Evolutionary conservation across 2,329 filamentous ascomycete species (phyloP).

Genomic region (Sporothrix luriei): DNA sequence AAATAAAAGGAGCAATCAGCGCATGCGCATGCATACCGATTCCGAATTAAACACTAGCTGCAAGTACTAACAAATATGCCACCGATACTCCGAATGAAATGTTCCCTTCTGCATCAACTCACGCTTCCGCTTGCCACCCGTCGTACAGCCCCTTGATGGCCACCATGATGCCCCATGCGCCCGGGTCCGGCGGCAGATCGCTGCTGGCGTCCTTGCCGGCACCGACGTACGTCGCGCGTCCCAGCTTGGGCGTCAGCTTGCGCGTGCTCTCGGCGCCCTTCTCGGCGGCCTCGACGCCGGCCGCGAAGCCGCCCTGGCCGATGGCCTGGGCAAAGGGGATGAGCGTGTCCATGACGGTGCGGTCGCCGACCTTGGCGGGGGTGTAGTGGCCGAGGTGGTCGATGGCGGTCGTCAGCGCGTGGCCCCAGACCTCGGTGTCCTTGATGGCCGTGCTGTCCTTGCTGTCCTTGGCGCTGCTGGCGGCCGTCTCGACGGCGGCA

Average conservation of each 20-base stretch:
- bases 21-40: neutral
- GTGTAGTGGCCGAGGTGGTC: conserved; percentile 56
- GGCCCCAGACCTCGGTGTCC: conserved; percentile 47
- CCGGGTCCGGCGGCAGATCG: conserved; percentile 66
- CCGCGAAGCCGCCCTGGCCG: conserved; percentile 53
- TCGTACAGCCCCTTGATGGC: conserved; percentile 49
- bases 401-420: conserved; percentile 49
- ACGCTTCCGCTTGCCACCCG: conserved; percentile 29
- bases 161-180: conserved; percentile 69
- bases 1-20: neutral
- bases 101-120: neutral
- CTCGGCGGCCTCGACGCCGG: conserved; percentile 61
- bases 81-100: conserved; percentile 5
- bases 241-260: conserved; percentile 65
- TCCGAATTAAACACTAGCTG: neutral
- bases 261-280: conserved; percentile 65
- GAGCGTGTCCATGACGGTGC: conserved; percentile 61
- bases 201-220: conserved; percentile 52
- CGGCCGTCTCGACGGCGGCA: conserved; percentile 43
- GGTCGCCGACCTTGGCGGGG: conserved; percentile 57
- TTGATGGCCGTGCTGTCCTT: too few relatives aligned
- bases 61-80: neutral
- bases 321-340: conserved; percentile 57
- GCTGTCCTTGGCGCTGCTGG: neutral
- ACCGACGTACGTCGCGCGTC: conserved; percentile 69